phyloP scores from a whole-genome alignment of 169 alveolate genomes.

The Miamiensis avidus region DNA sequence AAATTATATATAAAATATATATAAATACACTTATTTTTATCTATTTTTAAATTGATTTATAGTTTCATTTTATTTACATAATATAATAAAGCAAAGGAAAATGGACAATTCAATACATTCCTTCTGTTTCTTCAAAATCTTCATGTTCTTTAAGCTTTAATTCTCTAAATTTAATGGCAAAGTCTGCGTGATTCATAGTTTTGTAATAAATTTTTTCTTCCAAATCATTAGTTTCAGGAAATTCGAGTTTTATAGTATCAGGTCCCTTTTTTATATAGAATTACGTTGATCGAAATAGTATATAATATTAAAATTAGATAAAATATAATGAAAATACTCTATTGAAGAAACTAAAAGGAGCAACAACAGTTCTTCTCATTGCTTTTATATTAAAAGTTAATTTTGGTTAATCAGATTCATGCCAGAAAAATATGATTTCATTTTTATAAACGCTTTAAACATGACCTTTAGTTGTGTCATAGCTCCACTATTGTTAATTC shows the following conservation, averaged over 20 bases:
- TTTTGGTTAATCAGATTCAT: too few relatives aligned
- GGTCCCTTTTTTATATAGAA: too few relatives aligned
- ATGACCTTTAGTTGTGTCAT: background rate
- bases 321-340: background rate
- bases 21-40: too few relatives aligned
- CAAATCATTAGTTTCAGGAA: background rate
- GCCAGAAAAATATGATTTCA: background rate
- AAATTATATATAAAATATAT: too few relatives aligned
- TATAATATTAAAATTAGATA: too few relatives aligned
- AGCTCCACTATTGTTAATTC: background rate
- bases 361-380: background rate
- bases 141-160: background rate
- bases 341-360: background rate
- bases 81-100: background rate
- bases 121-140: background rate
- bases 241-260: background rate
- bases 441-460: background rate
- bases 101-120: background rate
- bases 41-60: too few relatives aligned
- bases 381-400: too few relatives aligned
- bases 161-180: background rate
- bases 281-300: too few relatives aligned
- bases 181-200: background rate
- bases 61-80: too few relatives aligned
- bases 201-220: background rate